Percentiles rank a stretch among this genome's conserved stretches.
phyloP scores from a whole-genome alignment of 2,329 filamentous ascomycete species.

The Leptographium radiaticola region DNA sequence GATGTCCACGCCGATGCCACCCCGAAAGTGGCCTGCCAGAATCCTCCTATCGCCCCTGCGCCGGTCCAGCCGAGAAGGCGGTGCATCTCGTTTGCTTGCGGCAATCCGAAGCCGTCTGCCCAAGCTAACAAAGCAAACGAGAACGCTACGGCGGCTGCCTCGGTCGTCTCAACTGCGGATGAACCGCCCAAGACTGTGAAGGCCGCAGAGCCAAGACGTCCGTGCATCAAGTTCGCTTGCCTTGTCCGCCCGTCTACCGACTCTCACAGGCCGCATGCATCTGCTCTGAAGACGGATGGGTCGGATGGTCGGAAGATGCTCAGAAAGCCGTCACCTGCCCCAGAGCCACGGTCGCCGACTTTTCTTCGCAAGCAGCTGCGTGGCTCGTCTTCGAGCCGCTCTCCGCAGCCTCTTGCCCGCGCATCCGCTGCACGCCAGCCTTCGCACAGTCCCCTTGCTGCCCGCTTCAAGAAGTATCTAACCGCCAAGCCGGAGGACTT shows the following conservation, averaged over 20 bases:
- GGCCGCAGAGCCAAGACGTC: conserved; percentile 29
- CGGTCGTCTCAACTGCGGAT: conserved; percentile 11
- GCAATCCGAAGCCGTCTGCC: conserved; percentile 39
- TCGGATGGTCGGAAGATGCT: conserved; percentile 10
- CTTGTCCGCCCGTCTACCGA: conserved; percentile 37
- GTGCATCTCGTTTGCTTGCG: conserved; percentile 87
- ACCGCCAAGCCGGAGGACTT: conserved; percentile 37
- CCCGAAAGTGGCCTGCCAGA: conserved; percentile 22
- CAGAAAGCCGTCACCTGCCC: conserved; percentile 11
- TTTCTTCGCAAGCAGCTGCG: conserved; percentile 14
- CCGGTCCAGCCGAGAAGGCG: conserved; percentile 64
- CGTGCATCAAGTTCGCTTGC: conserved; percentile 67
- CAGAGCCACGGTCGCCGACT: conserved; percentile 19
- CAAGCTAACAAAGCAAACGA: conserved; percentile 19
- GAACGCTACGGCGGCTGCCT: conserved; percentile 3
- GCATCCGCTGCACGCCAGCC: conserved; percentile 21
- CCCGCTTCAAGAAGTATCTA: conserved; percentile 32
- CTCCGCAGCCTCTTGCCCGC: conserved; percentile 9
- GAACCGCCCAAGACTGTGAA: neutral
- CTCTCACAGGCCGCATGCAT: conserved; percentile 19
- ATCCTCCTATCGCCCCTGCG: conserved; percentile 22
- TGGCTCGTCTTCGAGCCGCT: conserved; percentile 5
- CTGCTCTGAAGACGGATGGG: conserved; percentile 7
- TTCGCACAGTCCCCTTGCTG: conserved; percentile 24
- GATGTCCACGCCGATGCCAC: conserved; percentile 3